Evolutionary conservation across 2,329 filamentous ascomycete species (phyloP).

Genomic region (Drechmeria coniospora): DNA sequence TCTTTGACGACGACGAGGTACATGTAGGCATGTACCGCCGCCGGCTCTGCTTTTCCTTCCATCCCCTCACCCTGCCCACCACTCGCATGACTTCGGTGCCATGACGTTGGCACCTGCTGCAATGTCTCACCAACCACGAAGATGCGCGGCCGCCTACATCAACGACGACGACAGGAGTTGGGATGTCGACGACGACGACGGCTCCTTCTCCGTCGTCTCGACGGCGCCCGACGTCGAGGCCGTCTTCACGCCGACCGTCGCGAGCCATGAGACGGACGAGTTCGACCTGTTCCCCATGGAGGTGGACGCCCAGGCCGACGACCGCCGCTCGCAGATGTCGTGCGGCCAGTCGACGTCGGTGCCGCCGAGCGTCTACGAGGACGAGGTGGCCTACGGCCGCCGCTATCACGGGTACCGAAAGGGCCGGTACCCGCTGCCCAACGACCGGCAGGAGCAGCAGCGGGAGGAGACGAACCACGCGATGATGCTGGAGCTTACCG

Average conservation of each 20-base stretch:
- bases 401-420: slow-evolving; percentile 28
- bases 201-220: slow-evolving; percentile 16
- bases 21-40: too few species aligned
- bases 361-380: slow-evolving; percentile 16
- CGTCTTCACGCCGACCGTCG: slow-evolving; percentile 9
- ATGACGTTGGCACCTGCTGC: slow-evolving; percentile 1
- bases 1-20: too few species aligned
- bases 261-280: slow-evolving; percentile 12
- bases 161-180: too few species aligned
- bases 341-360: slow-evolving; percentile 18
- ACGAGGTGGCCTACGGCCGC: slow-evolving; percentile 18
- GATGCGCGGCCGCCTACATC: slow-evolving; percentile 2
- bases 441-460: slow-evolving; percentile 28
- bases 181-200: slow-evolving; percentile 9
- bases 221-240: slow-evolving; percentile 11
- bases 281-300: slow-evolving; percentile 12
- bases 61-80: too few species aligned
- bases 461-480: slow-evolving; percentile 30
- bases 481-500: slow-evolving; percentile 27
- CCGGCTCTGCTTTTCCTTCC: too few species aligned
- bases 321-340: slow-evolving; percentile 9
- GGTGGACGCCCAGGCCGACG: slow-evolving; percentile 6
- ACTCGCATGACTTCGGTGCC: too few species aligned
- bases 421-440: slow-evolving; percentile 30
- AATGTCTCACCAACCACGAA: slow-evolving; percentile 4